Base-by-base conservation (phyloP, 164 flowering plant species). In the Nelumbo lutea region DNA sequence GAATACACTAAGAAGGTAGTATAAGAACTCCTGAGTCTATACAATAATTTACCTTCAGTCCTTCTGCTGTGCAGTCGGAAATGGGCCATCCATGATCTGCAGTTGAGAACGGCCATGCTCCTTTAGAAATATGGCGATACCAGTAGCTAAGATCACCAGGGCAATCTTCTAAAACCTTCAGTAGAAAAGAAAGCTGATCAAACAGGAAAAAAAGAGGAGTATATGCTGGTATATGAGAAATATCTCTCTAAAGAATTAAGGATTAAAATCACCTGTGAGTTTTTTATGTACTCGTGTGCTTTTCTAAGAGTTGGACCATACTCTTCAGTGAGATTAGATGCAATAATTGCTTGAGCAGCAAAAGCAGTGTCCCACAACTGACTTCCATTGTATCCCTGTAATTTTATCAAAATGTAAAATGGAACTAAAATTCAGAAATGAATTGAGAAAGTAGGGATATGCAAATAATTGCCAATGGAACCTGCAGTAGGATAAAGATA, bases 21-120 rank as follows among this genome's bases (percentile, higher is more conserved):
- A 52, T 14, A 41, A 13, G 6, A 38, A 62, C 9, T 6, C 51
- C n/a, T 53, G 4, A 6, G 43, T 47, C 42, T 51, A 48, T 48
- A 8, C 7, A 10, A 5, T 50, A 9, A 44, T 15, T 66, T 72
- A 93, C 98, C 79, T 85, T 90, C 41, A 94, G 61, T 61, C 88
- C 97, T 82, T 87, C 96, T 1, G 95, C 87, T 0, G 98, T 87
- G 77, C 97, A 90, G 60, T 93, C 98, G 40, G 97, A 86, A 68
- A 90, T 77, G 44, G 86, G 87, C 98, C 96, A 92, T 53, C 95
- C 89, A 68, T 90, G 86, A 74, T 92, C 98, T 60, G 83, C 80
- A 43, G 91, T 90, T 53, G 98, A 90, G 72, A 93, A 93, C n/a
- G 96, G 86, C 98, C 98, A 93, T 67, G 86, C 90, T 39, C 98